Percentiles rank a stretch among this genome's conserved stretches.
These are phyloP conservation scores for Protomyces gravidus DNA, from an alignment of 1,139 yeast species.

Conservation along the genomic window DNA sequence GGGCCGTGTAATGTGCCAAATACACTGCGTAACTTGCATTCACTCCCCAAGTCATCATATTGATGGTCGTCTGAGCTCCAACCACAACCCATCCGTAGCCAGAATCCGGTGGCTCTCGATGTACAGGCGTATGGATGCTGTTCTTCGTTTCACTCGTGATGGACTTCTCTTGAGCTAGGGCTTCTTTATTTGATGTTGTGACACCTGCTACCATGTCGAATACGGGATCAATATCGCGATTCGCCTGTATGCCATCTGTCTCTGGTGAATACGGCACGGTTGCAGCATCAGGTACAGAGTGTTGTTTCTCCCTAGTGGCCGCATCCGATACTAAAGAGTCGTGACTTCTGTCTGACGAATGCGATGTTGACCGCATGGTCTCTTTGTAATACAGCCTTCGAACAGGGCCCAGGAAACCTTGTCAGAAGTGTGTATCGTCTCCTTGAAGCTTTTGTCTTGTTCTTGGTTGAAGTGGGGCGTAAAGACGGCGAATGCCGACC, in stretches of 20 bases:
- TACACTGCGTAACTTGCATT: slow-evolving; percentile 68
- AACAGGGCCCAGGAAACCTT: too few relatives aligned
- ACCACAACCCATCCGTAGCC: slow-evolving; percentile 71
- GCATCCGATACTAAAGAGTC: too few relatives aligned
- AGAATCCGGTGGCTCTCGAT: slow-evolving; percentile 54
- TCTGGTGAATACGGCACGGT: not conserved
- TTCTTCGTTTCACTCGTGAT: not conserved
- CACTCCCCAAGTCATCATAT: slow-evolving; percentile 69
- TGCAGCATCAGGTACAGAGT: not conserved
- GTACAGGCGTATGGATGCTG: too few relatives aligned
- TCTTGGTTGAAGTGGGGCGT: too few relatives aligned
- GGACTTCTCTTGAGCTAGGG: not conserved
- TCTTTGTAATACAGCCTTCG: too few relatives aligned
- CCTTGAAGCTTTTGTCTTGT: too few relatives aligned
- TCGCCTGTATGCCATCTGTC: not conserved
- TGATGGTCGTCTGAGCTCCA: slow-evolving; percentile 51
- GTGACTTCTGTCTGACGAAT: too few relatives aligned
- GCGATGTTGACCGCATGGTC: too few relatives aligned
- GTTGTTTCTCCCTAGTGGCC: too few relatives aligned
- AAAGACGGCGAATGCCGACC: too few relatives aligned
- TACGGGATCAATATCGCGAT: not conserved
- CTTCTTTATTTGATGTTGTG: not conserved
- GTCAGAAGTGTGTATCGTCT: too few relatives aligned
- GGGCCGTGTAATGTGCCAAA: slow-evolving; percentile 52
- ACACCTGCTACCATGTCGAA: too few relatives aligned